Base-by-base conservation (phyloP, 345 rosid species). In the Moringa oleifera region DNA sequence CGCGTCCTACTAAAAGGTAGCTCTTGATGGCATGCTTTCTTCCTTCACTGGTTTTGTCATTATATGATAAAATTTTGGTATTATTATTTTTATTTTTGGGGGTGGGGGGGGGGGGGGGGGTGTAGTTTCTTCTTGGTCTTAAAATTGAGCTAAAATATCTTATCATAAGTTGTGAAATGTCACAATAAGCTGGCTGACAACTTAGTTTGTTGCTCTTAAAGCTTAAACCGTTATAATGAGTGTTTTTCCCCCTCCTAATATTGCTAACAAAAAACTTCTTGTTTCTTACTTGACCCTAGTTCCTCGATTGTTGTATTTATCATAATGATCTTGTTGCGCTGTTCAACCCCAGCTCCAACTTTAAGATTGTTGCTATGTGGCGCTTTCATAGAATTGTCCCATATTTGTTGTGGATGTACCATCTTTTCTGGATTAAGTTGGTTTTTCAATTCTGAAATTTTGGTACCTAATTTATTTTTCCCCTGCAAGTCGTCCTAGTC, bases 1-100 rank as follows among this genome's bases (percentile, higher is more conserved):
- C 95, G 21, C 96, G 98, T 51, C 98, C 99, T 67, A 61, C 92
- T 57, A 95, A 91, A 78, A 95, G 99, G 99, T 95, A 70, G 36
- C n/a, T 53, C 37, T 23, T 73, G 45, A 47, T 72, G 37, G 31
- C 23, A 22, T 55, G 20, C 37, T 23, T 25, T 41, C 58, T 45
- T 58, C 23, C 25, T 20, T 56, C 7, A 50, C 24, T 55, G 23
- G 24, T 64, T 18, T 25, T 18, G 3, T 16, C 12, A 41, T 9
- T 41, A 41, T 16, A 23, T 41, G 17, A 15, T 41, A 16, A 41
- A 41, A 11, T 7, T 41, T 41, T 41, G 17, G 47, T 21, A 11
- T 1, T 62, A 28, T 62, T 62, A 7, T 52, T 31, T 52, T 11
- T 50, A 20, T 62, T 51, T 46, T 49, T n/a, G 33, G 33, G 33